Percentiles rank a stretch among this genome's conserved stretches.
Evolutionary conservation across 1,284 basidiomycete genomes (phyloP).

Genomic region (Schizophyllum commune): DNA sequence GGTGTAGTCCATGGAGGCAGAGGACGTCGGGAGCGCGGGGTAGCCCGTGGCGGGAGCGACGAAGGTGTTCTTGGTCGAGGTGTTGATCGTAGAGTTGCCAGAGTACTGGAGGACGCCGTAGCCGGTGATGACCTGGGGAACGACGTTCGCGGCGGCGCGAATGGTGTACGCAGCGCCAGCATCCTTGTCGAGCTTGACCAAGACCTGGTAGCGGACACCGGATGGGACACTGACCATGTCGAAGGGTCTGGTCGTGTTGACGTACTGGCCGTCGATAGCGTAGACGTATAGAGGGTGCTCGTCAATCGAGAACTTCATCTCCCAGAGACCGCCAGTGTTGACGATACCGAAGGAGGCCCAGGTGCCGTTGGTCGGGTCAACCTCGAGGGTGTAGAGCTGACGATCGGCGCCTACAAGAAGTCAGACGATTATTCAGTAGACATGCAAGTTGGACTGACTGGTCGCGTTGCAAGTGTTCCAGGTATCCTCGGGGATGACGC

Average conservation of each 20-base stretch:
- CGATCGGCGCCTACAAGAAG: not conserved
- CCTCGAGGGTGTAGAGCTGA: not conserved
- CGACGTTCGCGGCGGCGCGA: constrained; percentile 5
- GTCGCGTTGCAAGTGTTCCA: not conserved
- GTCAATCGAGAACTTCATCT: constrained; percentile 5
- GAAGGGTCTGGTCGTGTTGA: constrained; percentile 4
- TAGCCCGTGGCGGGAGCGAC: constrained; percentile 1
- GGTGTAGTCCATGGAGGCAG: constrained; percentile 2
- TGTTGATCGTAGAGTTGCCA: not conserved
- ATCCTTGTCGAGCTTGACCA: constrained; percentile 6
- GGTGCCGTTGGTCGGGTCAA: not conserved
- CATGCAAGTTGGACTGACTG: not conserved
- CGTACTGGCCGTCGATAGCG: constrained; percentile 4
- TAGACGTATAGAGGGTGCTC: constrained; percentile 7
- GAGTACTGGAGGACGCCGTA: constrained; percentile 6
- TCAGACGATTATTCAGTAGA: not conserved
- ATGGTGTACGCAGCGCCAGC: constrained; percentile 4
- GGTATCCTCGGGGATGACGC: constrained; percentile 1
- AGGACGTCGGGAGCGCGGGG: constrained; percentile 1
- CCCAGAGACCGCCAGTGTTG: constrained; percentile 7
- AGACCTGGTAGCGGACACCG: constrained; percentile 3
- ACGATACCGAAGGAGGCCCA: constrained; percentile 6
- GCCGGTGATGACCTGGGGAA: constrained; percentile 3
- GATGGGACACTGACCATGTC: constrained; percentile 3
- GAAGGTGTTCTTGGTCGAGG: not conserved